Evolutionary conservation across 129 eudicot genomes (phyloP).

Genomic region (Helianthus tuberosus): DNA sequence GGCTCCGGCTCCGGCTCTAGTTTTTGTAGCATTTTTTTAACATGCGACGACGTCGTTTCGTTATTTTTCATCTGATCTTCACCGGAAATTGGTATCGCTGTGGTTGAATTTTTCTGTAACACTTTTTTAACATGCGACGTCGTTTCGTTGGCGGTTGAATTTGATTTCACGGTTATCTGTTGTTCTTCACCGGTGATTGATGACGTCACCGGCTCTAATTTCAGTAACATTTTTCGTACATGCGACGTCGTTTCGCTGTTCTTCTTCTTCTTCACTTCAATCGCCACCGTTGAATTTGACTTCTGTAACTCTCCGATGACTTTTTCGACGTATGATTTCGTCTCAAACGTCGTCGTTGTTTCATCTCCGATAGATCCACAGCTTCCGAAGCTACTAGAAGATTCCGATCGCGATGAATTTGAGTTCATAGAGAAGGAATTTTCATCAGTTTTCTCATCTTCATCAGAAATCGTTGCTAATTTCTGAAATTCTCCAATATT

Average conservation of each 20-base stretch:
- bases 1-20: slow-evolving; percentile 13
- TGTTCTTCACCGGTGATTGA: slow-evolving; percentile 12
- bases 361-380: slow-evolving; percentile 63
- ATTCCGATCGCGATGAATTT: slow-evolving; percentile 17
- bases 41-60: background rate
- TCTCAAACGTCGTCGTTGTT: slow-evolving; percentile 13
- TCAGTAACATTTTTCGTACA: slow-evolving; percentile 7
- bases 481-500: slow-evolving; percentile 28
- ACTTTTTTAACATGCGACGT: background rate
- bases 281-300: too few relatives aligned
- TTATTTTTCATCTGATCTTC: slow-evolving; percentile 5
- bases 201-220: slow-evolving; percentile 15
- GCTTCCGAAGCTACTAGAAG: slow-evolving; percentile 43
- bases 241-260: too few relatives aligned
- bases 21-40: background rate
- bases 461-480: background rate
- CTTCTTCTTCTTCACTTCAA: too few relatives aligned
- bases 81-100: background rate
- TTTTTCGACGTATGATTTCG: slow-evolving; percentile 2
- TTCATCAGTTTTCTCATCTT: background rate
- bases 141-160: background rate
- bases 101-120: background rate
- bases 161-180: slow-evolving; percentile 1
- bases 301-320: slow-evolving; percentile 25
- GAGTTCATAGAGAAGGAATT: background rate